Evolutionary conservation across 139 green algal species (phyloP).

Genomic region (Closterium sp.): DNA sequence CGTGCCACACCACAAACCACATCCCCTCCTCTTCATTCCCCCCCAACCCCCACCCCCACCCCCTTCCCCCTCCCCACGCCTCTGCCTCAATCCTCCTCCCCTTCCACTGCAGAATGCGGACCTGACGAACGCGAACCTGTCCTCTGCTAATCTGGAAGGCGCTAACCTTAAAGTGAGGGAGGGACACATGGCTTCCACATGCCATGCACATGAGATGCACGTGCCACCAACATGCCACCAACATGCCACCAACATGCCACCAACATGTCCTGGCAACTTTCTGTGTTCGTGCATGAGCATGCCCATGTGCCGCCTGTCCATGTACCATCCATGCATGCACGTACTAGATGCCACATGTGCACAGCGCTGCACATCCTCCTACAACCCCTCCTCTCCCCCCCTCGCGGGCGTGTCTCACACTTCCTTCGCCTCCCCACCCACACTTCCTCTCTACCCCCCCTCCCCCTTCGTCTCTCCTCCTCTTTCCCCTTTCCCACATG

Average conservation of each 20-base stretch:
- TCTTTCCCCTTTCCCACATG: background rate
- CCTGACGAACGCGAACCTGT: conserved; percentile 26
- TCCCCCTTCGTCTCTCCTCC: background rate
- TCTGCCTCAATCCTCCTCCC: background rate
- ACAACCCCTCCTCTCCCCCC: background rate
- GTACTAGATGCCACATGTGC: background rate
- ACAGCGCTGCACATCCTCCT: background rate
- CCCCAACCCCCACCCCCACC: background rate
- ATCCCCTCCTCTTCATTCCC: background rate
- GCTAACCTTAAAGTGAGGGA: conserved; percentile 37
- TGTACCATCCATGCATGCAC: background rate
- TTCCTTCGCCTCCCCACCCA: background rate
- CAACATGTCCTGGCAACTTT: no score
- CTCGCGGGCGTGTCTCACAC: background rate
- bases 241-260: background rate
- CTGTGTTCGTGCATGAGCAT: background rate
- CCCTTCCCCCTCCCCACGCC: background rate
- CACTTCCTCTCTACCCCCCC: background rate
- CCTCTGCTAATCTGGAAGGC: conserved; percentile 18
- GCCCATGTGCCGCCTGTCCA: background rate
- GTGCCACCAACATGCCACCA: background rate
- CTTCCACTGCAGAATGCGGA: conserved; percentile 16
- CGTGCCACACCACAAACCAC: background rate
- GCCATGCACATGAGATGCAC: background rate
- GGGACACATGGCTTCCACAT: no score